phyloP scores from a whole-genome alignment of 2,329 filamentous ascomycete genomes.

The Penicillium corylophilum region DNA sequence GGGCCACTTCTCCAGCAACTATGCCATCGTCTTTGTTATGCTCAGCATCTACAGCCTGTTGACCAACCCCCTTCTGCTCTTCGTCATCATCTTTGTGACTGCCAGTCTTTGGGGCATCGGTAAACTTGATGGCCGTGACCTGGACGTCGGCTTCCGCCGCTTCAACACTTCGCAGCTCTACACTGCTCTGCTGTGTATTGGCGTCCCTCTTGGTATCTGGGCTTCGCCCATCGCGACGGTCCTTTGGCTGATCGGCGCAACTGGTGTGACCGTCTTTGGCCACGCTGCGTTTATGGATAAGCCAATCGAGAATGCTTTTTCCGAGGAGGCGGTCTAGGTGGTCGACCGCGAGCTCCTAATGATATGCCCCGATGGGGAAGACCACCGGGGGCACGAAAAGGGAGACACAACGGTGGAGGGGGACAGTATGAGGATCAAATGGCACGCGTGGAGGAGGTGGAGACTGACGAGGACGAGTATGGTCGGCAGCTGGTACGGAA shows the following conservation, averaged over 20 bases:
- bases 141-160: constrained; percentile 78
- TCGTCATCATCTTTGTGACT: constrained; percentile 85
- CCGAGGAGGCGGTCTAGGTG: constrained; percentile 99
- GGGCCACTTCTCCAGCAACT: constrained; percentile 97
- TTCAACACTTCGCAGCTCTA: constrained; percentile 92
- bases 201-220: constrained; percentile 80
- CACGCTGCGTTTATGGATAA: constrained; percentile 96
- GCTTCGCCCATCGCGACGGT: constrained; percentile 81
- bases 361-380: constrained; percentile 96
- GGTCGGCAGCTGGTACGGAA: constrained; percentile 24
- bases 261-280: constrained; percentile 88
- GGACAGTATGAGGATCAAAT: constrained; percentile 52
- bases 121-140: constrained; percentile 82
- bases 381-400: constrained; percentile 84
- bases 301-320: constrained; percentile 99
- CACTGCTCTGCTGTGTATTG: constrained; percentile 78
- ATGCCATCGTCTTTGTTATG: constrained; percentile 89
- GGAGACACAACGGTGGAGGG: constrained; percentile 61
- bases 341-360: constrained; percentile 99
- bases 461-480: constrained; percentile 41
- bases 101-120: constrained; percentile 89
- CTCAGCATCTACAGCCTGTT: constrained; percentile 93
- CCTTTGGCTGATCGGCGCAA: constrained; percentile 94
- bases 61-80: constrained; percentile 81
- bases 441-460: constrained; percentile 41